A percentile compares a stretch with the other conserved stretches of the same genome.
Evolutionary conservation across 768 basidiomycete species (phyloP).

Genomic region (Hygrophorus russula): DNA sequence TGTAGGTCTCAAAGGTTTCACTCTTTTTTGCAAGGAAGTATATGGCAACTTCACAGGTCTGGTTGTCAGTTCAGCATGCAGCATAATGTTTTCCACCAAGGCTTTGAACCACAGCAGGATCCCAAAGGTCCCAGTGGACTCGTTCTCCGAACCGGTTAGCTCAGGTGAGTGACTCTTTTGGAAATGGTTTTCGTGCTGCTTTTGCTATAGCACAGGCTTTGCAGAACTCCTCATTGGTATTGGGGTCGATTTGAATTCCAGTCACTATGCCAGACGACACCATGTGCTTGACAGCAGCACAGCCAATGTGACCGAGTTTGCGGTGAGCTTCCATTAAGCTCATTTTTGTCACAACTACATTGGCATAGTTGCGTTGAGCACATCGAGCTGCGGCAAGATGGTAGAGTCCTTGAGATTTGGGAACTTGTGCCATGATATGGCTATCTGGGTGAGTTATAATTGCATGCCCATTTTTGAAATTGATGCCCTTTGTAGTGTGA

Average conservation of each 20-base stretch:
- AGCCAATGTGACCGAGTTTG: constrained; percentile 17
- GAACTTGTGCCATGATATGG: constrained; percentile 3
- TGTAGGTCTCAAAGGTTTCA: constrained; percentile 15
- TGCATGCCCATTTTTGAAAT: too few relatives aligned
- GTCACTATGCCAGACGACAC: constrained; percentile 16
- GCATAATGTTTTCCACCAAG: constrained; percentile 17
- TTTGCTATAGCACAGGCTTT: constrained; percentile 21
- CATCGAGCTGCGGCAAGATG: not conserved
- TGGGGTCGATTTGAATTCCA: constrained; percentile 16
- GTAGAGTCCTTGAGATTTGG: constrained; percentile 8
- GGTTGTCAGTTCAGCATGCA: constrained; percentile 23
- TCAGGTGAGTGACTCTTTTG: constrained; percentile 12
- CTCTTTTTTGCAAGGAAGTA: constrained; percentile 19
- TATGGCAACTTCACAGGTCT: constrained; percentile 14
- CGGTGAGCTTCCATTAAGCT: constrained; percentile 15
- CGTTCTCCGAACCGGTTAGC: constrained; percentile 18
- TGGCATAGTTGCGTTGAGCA: constrained; percentile 1
- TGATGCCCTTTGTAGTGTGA: too few relatives aligned
- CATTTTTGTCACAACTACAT: constrained; percentile 5
- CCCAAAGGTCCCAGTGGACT: constrained; percentile 27
- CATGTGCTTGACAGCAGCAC: constrained; percentile 12
- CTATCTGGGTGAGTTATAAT: not conserved
- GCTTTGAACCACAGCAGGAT: constrained; percentile 17
- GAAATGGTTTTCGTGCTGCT: constrained; percentile 15
- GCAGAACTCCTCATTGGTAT: constrained; percentile 15